These are phyloP conservation scores for Vaccinium myrtillus DNA, from an alignment of 148 eudicot genomes.

Conservation along the genomic window DNA sequence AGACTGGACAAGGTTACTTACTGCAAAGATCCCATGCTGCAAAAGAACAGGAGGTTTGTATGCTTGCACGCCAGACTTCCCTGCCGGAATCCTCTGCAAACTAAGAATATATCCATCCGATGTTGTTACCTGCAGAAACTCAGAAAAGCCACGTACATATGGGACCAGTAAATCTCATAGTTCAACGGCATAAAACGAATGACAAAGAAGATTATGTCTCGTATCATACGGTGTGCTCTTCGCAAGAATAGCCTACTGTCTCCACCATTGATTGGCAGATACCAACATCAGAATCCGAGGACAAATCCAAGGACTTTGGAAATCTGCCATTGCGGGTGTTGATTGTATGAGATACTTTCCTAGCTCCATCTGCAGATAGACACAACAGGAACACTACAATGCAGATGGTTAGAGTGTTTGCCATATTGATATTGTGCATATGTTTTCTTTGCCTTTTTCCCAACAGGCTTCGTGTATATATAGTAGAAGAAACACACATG, in stretches of 20 bases:
- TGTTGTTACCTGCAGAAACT: constrained; percentile 34
- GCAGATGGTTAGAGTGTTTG: constrained; percentile 10
- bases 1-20: constrained; percentile 15
- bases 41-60: constrained; percentile 41
- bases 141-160: not conserved
- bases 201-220: not conserved
- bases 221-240: constrained; percentile 41
- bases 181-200: not conserved
- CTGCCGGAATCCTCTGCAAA: constrained; percentile 42
- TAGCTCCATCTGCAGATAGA: constrained; percentile 31
- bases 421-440: constrained; percentile 5
- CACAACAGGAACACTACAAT: constrained; percentile 25
- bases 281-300: constrained; percentile 1
- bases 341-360: constrained; percentile 20
- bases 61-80: constrained; percentile 23
- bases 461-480: not conserved
- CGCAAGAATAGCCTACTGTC: constrained; percentile 37
- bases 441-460: too few relatives aligned
- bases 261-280: constrained; percentile 37
- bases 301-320: not conserved
- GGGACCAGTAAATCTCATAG: not conserved
- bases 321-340: not conserved
- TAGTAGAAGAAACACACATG: constrained; percentile 8
- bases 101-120: constrained; percentile 49
- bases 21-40: constrained; percentile 49